phyloP scores from a whole-genome alignment of 345 rosid species.

The Microthlaspi erraticum region DNA sequence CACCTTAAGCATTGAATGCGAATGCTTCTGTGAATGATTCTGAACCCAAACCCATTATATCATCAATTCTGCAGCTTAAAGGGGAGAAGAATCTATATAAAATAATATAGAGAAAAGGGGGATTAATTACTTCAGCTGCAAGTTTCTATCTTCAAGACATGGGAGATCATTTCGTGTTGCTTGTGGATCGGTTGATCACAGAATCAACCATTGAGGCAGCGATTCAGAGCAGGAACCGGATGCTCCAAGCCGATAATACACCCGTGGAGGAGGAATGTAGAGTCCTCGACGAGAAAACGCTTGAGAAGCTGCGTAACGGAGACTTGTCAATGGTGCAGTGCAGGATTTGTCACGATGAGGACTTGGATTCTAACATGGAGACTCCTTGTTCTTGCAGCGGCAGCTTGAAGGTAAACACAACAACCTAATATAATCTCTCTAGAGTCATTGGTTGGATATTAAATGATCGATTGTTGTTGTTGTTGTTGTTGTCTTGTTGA shows the following conservation, averaged over 20 bases:
- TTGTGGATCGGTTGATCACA: slow-evolving; percentile 85
- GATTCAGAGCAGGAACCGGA: slow-evolving; percentile 69
- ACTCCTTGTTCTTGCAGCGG: slow-evolving; percentile 90
- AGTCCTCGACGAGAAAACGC: slow-evolving; percentile 47
- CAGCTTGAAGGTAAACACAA: slow-evolving; percentile 71
- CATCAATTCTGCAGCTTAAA: slow-evolving; percentile 38
- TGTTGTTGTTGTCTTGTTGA: slow-evolving; percentile 15
- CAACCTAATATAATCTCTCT: too few species aligned
- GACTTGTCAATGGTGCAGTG: slow-evolving; percentile 72
- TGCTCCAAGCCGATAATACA: slow-evolving; percentile 48
- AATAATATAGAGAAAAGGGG: background rate
- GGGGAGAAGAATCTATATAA: slow-evolving; percentile 22
- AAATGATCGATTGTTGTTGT: background rate
- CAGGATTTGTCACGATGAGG: slow-evolving; percentile 96
- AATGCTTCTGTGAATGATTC: slow-evolving; percentile 12
- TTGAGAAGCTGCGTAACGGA: slow-evolving; percentile 42
- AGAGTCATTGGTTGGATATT: background rate
- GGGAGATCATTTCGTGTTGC: slow-evolving; percentile 96
- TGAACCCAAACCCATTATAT: slow-evolving; percentile 29
- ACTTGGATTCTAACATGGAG: slow-evolving; percentile 84
- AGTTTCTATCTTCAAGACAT: slow-evolving; percentile 42
- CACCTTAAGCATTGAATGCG: slow-evolving; percentile 12
- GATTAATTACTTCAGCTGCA: slow-evolving; percentile 23
- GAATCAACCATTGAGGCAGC: slow-evolving; percentile 85
- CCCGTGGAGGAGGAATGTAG: slow-evolving; percentile 46